Evolutionary conservation across 2,329 filamentous ascomycete species (phyloP).

Genomic region (Claviceps sp.): DNA sequence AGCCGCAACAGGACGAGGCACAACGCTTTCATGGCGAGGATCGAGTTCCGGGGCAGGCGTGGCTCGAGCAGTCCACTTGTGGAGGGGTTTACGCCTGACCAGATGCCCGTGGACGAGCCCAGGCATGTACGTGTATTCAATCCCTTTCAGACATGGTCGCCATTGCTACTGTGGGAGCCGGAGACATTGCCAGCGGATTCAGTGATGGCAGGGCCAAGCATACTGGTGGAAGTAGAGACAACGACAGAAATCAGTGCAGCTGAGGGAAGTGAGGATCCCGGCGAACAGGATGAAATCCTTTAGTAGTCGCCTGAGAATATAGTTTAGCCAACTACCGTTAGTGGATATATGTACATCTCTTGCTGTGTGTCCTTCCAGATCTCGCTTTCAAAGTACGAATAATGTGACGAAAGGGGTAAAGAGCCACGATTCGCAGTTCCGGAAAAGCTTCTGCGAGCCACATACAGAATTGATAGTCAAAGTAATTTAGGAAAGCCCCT

Average conservation of each 20-base stretch:
- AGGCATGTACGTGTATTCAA: neutral
- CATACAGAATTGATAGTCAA: too few species aligned
- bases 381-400: too few species aligned
- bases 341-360: neutral
- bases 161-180: neutral
- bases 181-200: too few species aligned
- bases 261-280: neutral
- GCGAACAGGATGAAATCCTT: neutral
- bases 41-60: constrained; percentile 9
- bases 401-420: too few species aligned
- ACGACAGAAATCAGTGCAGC: too few species aligned
- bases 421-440: too few species aligned
- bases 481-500: too few species aligned
- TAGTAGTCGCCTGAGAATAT: neutral
- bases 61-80: constrained; percentile 13
- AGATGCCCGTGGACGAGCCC: constrained; percentile 2
- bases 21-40: neutral
- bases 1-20: neutral
- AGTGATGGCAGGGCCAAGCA: neutral
- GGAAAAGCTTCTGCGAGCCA: too few species aligned
- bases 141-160: neutral
- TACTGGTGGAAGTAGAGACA: neutral
- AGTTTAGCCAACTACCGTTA: neutral
- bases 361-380: too few species aligned
- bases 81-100: constrained; percentile 8